Base-by-base conservation (phyloP, 2,329 filamentous ascomycete genomes). In the Botrytis hyacinthi region DNA sequence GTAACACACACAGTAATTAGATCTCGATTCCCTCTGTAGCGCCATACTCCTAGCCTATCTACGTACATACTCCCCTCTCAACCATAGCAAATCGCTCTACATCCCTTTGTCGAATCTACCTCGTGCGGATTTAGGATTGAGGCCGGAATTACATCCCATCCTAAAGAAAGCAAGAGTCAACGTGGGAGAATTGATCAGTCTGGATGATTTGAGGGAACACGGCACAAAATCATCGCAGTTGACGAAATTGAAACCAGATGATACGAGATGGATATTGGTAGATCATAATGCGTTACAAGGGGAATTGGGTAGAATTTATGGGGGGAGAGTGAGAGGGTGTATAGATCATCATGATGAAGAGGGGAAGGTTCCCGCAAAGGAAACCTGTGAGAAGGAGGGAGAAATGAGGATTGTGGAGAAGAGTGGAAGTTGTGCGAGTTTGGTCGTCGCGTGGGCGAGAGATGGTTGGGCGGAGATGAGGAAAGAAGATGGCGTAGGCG, bases 341-440 rank as follows among this genome's bases (percentile, higher is more conserved):
- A 87, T 96, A 71, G 93, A 96, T 81, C 93, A 96, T 82, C 93
- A 96, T 80, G 90, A 88, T 0, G 93, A 96, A 75, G 93, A 96
- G 79, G 81, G 84, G 9, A 83, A 80, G 10, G 83, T 94, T 0
- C 81, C 84, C 0, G 16, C 74, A 67, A 83, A 86, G 12, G 84
- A 83, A 0, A 83, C 82, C 3, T 72, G 70, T 67, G 84, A 86
- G 18, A 83, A 82, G 0, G 84, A 82, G 5, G 84, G 84, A 0
- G 81, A 85, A 9, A 88, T 90, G 1, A 85, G 92, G 29, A 82
- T 93, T 1, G 85, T 96, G 32, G 85, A 88, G 75, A 89, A 87
- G 71, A 86, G 86, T 73, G 93, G 93, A 7, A 95, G 92, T 81
- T 95, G 93, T 82, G 87, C 88, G 75, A 93, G 91, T 74, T 83